A percentile compares a stretch with the other conserved stretches of the same genome.
These are phyloP conservation scores for Solidago caesia DNA, from an alignment of 129 eudicot species.

Conservation along the genomic window DNA sequence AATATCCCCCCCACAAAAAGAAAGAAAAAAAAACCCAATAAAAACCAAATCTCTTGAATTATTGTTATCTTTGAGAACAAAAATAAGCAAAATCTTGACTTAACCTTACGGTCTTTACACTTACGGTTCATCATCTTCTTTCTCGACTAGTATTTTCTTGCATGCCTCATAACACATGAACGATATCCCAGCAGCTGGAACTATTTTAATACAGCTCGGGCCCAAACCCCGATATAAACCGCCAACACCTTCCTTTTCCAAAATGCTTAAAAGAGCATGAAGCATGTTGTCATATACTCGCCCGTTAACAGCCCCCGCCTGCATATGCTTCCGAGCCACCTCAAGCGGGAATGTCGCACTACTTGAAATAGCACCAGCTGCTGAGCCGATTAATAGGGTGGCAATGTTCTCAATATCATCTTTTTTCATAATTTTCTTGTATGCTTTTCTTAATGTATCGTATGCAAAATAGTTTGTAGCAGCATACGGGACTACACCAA, in stretches of 20 bases:
- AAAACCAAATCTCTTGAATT: constrained; percentile 23
- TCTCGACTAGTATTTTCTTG: constrained; percentile 72
- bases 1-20: neutral
- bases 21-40: constrained; percentile 12
- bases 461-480: constrained; percentile 83
- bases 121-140: constrained; percentile 45
- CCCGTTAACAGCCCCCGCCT: constrained; percentile 78
- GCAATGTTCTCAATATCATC: constrained; percentile 75
- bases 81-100: constrained; percentile 5
- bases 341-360: constrained; percentile 85
- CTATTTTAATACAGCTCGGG: constrained; percentile 78
- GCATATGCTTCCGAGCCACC: constrained; percentile 95
- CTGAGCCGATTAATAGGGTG: constrained; percentile 76
- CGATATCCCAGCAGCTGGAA: constrained; percentile 95
- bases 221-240: constrained; percentile 83
- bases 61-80: constrained; percentile 23
- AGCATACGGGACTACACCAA: constrained; percentile 87
- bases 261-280: constrained; percentile 70
- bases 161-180: constrained; percentile 93
- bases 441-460: constrained; percentile 69
- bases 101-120: neutral
- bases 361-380: constrained; percentile 86
- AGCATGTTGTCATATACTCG: constrained; percentile 72
- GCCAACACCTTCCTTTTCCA: constrained; percentile 72
- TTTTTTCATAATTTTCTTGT: constrained; percentile 50